Conservation (phyloP, 306 rosid species). For the Pterocarpus santalinus region DNA sequence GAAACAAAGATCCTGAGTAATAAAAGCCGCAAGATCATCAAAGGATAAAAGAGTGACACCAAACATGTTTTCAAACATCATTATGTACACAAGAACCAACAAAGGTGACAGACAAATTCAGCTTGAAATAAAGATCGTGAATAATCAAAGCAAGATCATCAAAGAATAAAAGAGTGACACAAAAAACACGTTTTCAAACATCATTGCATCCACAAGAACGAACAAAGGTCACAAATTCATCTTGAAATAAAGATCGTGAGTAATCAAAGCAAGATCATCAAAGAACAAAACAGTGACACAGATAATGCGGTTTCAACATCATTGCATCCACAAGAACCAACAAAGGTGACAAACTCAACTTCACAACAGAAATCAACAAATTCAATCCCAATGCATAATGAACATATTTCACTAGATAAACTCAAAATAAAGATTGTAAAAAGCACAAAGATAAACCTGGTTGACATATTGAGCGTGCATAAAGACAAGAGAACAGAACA, state of each 20-base stretch:
- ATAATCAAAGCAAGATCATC: too few species aligned
- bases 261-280: too few species aligned
- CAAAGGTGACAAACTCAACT: neutral
- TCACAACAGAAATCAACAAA: too few species aligned
- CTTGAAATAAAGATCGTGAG: too few species aligned
- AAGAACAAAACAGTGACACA: too few species aligned
- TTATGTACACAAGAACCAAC: too few species aligned
- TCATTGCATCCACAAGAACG: neutral
- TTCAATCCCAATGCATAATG: too few species aligned
- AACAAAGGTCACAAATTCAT: neutral
- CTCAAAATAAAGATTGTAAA: neutral
- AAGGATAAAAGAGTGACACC: neutral
- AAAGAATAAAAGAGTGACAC: too few species aligned
- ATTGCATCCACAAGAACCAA: neutral
- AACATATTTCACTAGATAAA: neutral
- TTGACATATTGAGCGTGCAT: slow-evolving; percentile 99
- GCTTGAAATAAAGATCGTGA: too few species aligned
- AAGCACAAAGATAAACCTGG: slow-evolving; percentile 61
- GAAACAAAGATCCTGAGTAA: neutral
- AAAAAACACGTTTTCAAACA: too few species aligned
- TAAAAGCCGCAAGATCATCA: neutral
- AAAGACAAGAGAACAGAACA: slow-evolving; percentile 90
- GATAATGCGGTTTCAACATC: neutral
- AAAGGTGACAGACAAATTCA: too few species aligned
- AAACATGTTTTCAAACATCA: too few species aligned